These are phyloP conservation scores for Sisymbrium altissimum DNA, from an alignment of 345 rosid genomes.

Conservation along the genomic window DNA sequence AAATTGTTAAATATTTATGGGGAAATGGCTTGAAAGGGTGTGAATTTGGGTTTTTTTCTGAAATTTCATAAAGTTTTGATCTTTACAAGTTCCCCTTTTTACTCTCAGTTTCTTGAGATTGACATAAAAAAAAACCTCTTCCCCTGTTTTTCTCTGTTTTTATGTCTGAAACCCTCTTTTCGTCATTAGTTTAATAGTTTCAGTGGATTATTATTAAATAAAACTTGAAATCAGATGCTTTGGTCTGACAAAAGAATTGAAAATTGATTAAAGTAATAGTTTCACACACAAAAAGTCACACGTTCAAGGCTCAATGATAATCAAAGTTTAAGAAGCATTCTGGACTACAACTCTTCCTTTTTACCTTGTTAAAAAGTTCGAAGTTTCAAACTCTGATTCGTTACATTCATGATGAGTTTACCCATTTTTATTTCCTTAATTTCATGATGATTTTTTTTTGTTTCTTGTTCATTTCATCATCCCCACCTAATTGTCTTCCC, in stretches of 20 bases:
- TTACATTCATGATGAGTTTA: too few species aligned
- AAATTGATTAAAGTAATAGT: neutral
- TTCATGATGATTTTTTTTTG: neutral
- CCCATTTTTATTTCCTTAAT: neutral
- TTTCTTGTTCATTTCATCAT: neutral
- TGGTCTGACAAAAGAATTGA: slow-evolving; percentile 17
- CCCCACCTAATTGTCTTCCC: neutral
- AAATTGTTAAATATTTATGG: neutral
- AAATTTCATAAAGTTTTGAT: slow-evolving; percentile 18
- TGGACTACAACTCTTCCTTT: neutral
- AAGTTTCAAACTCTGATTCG: neutral
- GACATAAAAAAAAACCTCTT: slow-evolving; percentile 8
- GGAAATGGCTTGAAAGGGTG: neutral
- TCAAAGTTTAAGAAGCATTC: slow-evolving; percentile 2
- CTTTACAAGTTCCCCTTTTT: slow-evolving; percentile 6
- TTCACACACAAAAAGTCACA: slow-evolving; percentile 10
- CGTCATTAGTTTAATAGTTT: neutral
- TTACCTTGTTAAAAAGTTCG: neutral
- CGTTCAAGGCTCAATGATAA: slow-evolving; percentile 16
- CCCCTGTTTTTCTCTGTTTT: slow-evolving; percentile 13
- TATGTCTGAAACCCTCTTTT: neutral
- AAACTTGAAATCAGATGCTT: slow-evolving; percentile 18
- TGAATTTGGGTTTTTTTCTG: slow-evolving; percentile 11
- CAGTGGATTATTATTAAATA: neutral
- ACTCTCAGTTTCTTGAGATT: slow-evolving; percentile 31